A percentile compares a stretch with the other conserved stretches of the same genome.
Conservation (phyloP, 1,139 yeast genomes). For the Geotrichum phurueaensis region DNA sequence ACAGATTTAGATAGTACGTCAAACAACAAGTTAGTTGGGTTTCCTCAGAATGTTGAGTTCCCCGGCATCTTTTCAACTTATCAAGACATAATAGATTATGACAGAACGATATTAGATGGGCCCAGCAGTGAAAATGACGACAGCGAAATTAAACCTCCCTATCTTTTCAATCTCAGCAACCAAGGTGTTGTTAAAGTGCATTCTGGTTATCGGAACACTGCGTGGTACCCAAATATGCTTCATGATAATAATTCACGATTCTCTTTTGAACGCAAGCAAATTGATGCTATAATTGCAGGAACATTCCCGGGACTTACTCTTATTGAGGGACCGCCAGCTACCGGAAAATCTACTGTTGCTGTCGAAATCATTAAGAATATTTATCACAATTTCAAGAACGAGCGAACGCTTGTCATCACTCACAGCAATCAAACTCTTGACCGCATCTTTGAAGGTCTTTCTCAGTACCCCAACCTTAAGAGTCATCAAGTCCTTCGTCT, state of each 20-base stretch:
- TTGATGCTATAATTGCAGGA: constrained; percentile 37
- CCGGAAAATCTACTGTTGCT: constrained; percentile 40
- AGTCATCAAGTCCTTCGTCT: constrained; percentile 28
- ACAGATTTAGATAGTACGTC: constrained; percentile 16
- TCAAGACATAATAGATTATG: not conserved
- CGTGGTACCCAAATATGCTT: not conserved
- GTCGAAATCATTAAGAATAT: constrained; percentile 29
- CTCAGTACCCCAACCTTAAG: constrained; percentile 23
- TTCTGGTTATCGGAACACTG: not conserved
- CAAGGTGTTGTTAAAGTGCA: not conserved
- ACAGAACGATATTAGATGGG: not conserved
- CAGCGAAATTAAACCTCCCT: not conserved
- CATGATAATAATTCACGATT: not conserved
- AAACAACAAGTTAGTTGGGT: not conserved
- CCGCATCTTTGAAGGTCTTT: constrained; percentile 24
- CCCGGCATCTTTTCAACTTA: not conserved
- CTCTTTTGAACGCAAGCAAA: constrained; percentile 22
- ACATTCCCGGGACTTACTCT: constrained; percentile 17
- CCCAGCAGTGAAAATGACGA: not conserved
- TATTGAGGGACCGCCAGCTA: constrained; percentile 42
- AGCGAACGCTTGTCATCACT: constrained; percentile 38
- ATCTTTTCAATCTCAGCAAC: not conserved
- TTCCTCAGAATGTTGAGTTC: not conserved
- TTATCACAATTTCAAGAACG: constrained; percentile 30
- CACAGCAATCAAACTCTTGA: constrained; percentile 27